Evolutionary conservation across 352 stramenopile genomes (phyloP), one percentile per base, ranked within the genome.

Genomic region (Phytophthora citrophthora): DNA sequence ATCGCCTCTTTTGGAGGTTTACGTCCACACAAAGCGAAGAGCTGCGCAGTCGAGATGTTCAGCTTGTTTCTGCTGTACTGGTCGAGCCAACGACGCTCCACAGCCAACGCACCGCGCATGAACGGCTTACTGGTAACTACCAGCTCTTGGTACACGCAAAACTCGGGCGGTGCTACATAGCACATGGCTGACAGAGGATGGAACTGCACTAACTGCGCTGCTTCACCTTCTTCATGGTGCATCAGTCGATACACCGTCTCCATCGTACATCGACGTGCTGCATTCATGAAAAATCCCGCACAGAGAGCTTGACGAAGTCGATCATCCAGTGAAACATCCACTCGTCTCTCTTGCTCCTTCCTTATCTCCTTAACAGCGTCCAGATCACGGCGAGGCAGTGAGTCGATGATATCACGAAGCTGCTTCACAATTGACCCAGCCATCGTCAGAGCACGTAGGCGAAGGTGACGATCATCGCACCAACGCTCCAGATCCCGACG

Each of bases 111-210:
- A 46, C 76, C 47, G 20, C 84, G 86, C 75, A 94, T 81, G 55
- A 88, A 94, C 12, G 77, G 76, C 11, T 83, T 86, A 62, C 77
- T 91, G 15, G 83, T 92, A 39, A 78, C 68, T 24, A 93, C 83
- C 34, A 94, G 77, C 53, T 94, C 82, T 2, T 91, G 82, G 51
- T 86, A 93, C 2, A 94, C 54, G 45, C 83, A 93, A 44, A 60
- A 80, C 47, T 77, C 61, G 4, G 86, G 86, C 18, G 79, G 69
- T 4, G 72, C 45, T 11, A 76, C 61, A 54, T 78, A 79, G 20
- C 73, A 62, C 44, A 93, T 72, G 26, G 64, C 66, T 23, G 82
- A 93, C 26, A 86, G 69, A 24, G 86, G 86, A 44, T 94, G 86
- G 7, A 91, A 68, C 54, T 93, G 82, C 31, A 90, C 71, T 13